These are phyloP conservation scores for Inga oerstediana DNA, from an alignment of 306 rosid genomes.

Conservation along the genomic window DNA sequence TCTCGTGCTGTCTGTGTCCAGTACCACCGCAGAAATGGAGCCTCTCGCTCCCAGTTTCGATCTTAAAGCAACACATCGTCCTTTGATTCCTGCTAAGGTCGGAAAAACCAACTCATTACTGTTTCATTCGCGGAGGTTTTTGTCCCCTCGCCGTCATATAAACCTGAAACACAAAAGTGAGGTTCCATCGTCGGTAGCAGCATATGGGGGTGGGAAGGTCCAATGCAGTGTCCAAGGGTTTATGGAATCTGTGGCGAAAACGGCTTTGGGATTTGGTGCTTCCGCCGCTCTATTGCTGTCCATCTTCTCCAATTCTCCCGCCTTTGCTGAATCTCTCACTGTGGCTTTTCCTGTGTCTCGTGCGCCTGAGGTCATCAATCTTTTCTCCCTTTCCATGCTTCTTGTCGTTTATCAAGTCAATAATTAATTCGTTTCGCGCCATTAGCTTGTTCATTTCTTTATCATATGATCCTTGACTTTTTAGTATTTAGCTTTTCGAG, in stretches of 20 bases:
- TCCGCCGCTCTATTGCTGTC: conserved; percentile 60
- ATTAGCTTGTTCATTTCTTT: not conserved
- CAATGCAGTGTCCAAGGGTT: conserved; percentile 20
- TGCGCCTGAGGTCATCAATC: conserved; percentile 67
- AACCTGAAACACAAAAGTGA: conserved; percentile 40
- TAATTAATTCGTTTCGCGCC: not conserved
- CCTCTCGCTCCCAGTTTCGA: conserved; percentile 47
- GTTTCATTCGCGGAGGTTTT: conserved; percentile 34
- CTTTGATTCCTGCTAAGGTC: conserved; percentile 28
- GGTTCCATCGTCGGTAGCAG: conserved; percentile 3
- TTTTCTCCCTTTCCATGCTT: not conserved
- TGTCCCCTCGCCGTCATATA: conserved; percentile 33
- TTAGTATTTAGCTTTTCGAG: not conserved
- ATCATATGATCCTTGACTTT: not conserved
- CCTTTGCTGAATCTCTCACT: conserved; percentile 85
- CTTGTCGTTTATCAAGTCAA: not conserved
- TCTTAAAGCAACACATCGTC: conserved; percentile 34
- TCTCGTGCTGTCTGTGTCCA: not conserved
- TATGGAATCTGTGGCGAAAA: conserved; percentile 47
- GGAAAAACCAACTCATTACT: conserved; percentile 30
- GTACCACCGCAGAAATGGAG: conserved; percentile 44
- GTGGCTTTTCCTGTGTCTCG: conserved; percentile 96
- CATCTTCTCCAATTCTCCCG: conserved; percentile 56
- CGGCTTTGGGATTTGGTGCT: conserved; percentile 62
- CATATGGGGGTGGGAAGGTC: conserved; percentile 23